A percentile compares a stretch with the other conserved stretches of the same genome.
Evolutionary conservation across 345 rosid species (phyloP).

Genomic region (Lumnitzera littorea): DNA sequence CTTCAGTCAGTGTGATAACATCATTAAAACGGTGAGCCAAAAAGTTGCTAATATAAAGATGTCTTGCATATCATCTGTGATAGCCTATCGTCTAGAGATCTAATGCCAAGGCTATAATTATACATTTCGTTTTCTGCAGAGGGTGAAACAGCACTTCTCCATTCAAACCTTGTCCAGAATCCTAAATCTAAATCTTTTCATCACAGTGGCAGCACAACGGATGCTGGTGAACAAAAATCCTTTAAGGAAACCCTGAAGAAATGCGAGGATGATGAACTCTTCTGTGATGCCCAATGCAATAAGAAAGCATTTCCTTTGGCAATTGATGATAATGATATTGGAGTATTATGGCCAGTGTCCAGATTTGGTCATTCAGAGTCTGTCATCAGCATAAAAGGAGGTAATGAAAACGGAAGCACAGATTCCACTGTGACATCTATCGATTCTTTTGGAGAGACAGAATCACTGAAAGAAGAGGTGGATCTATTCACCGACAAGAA

Average conservation of each 20-base stretch:
- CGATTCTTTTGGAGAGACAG: constrained; percentile 14
- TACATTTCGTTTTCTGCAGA: constrained; percentile 29
- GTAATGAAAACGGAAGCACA: constrained; percentile 20
- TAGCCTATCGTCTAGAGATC: no score
- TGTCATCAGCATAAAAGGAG: constrained; percentile 9
- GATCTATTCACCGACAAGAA: constrained; percentile 53
- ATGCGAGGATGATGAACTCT: constrained; percentile 2
- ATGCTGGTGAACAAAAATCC: neutral
- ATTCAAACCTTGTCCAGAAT: constrained; percentile 26
- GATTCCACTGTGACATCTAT: constrained; percentile 5
- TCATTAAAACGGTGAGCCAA: no score
- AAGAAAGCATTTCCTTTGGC: constrained; percentile 16
- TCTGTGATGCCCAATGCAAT: constrained; percentile 16
- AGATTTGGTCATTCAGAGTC: constrained; percentile 15
- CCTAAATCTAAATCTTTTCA: constrained; percentile 17
- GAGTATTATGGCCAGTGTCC: constrained; percentile 19
- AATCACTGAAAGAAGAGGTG: constrained; percentile 21
- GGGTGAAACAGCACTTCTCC: constrained; percentile 30
- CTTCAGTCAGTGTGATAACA: no score
- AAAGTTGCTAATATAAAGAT: no score
- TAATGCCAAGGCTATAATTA: no score
- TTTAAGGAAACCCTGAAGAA: neutral
- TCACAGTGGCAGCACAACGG: constrained; percentile 15
- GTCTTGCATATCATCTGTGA: no score
- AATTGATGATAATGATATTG: constrained; percentile 5